Evolutionary conservation across 768 basidiomycete genomes (phyloP).

Genomic region (Grammothele lineata): DNA sequence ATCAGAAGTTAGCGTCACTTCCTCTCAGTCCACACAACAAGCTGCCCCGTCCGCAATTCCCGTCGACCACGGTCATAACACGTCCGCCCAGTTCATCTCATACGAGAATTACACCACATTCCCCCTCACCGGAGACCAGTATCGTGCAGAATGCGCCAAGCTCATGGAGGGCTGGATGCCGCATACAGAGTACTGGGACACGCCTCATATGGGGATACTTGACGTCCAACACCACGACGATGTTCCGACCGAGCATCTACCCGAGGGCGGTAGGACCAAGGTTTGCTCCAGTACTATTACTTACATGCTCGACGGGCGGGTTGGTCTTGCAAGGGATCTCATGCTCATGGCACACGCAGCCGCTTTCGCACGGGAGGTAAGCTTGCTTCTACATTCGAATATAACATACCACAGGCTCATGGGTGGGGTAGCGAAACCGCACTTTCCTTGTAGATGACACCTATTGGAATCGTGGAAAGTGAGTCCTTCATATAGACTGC

Average conservation of each 20-base stretch:
- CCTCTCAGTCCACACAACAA: too few relatives aligned
- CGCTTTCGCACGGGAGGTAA: conserved; percentile 60
- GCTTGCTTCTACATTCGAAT: conserved; percentile 6
- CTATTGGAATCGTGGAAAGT: conserved; percentile 74
- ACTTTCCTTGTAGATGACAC: conserved; percentile 70
- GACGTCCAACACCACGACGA: conserved; percentile 31
- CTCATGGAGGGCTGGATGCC: conserved; percentile 42
- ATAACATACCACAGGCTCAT: neutral
- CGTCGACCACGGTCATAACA: too few relatives aligned
- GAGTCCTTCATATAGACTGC: conserved; percentile 18
- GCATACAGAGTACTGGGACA: conserved; percentile 50
- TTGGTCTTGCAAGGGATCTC: conserved; percentile 62
- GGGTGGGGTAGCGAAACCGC: conserved; percentile 50
- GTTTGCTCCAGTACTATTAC: conserved; percentile 62
- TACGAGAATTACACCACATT: conserved; percentile 57
- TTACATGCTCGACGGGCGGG: conserved; percentile 64
- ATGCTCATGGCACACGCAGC: conserved; percentile 66
- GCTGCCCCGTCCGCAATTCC: neutral
- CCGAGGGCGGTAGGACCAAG: conserved; percentile 20
- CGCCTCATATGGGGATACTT: conserved; percentile 19
- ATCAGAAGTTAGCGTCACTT: too few relatives aligned
- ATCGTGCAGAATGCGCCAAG: conserved; percentile 52
- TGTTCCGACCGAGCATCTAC: conserved; percentile 20
- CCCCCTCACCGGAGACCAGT: conserved; percentile 54
- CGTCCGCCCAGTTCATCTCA: conserved; percentile 32